Conservation (phyloP, 2,329 filamentous ascomycete genomes). For the Verticillium klebahnii region DNA sequence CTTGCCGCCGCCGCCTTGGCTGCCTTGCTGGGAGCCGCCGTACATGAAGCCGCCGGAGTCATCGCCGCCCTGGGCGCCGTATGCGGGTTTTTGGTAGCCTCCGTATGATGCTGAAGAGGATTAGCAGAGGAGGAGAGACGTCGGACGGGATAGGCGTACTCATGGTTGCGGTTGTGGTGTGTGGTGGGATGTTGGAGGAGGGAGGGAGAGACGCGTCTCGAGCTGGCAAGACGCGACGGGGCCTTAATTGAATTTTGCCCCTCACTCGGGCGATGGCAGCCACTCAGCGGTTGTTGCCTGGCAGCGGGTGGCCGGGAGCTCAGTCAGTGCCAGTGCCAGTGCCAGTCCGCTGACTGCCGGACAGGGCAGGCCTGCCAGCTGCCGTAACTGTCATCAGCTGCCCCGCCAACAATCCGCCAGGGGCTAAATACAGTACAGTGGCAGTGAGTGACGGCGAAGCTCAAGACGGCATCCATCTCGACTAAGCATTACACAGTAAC, state of each 20-base stretch:
- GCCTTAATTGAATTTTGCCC: conserved; percentile 19
- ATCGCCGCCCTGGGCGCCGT: conserved; percentile 52
- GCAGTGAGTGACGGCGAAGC: no score
- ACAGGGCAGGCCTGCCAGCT: no score
- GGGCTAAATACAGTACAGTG: no score
- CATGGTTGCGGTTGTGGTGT: conserved; percentile 22
- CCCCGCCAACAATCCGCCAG: no score
- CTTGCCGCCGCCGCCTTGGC: conserved; percentile 43
- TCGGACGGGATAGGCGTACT: conserved; percentile 19
- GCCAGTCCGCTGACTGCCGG: no score
- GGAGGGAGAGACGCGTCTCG: conserved; percentile 11
- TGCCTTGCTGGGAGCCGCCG: conserved; percentile 56
- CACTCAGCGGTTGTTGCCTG: not conserved
- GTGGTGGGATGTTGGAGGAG: conserved; percentile 1
- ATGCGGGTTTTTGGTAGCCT: conserved; percentile 31
- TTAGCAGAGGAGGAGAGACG: not conserved
- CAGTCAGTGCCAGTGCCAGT: no score
- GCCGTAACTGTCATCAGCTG: no score
- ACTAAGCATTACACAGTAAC: no score
- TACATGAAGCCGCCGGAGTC: conserved; percentile 60
- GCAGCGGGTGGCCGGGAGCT: not conserved
- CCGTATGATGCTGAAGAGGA: conserved; percentile 41
- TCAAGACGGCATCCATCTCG: no score
- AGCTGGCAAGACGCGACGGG: conserved; percentile 22
- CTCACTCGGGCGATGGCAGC: not conserved